phyloP scores from a whole-genome alignment of 2,329 filamentous ascomycete genomes.

The Calonectria hawksworthii region DNA sequence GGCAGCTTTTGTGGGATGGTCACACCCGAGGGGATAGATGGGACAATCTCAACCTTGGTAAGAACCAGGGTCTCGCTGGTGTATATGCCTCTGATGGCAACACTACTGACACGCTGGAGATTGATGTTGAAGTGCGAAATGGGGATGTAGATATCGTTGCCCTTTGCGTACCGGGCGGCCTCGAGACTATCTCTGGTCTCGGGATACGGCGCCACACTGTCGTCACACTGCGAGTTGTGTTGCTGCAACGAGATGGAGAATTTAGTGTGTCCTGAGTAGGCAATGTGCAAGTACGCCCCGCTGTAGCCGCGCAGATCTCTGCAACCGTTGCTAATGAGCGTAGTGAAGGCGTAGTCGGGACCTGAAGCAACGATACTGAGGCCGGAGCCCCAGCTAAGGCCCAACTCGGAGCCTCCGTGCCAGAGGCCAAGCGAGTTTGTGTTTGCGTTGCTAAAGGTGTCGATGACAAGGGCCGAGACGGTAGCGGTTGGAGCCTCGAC shows the following conservation, averaged over 20 bases:
- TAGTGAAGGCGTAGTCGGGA: constrained; percentile 71
- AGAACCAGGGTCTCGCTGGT: constrained; percentile 64
- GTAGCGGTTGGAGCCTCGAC: constrained; percentile 64
- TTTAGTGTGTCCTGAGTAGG: constrained; percentile 71
- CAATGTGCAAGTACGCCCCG: constrained; percentile 74
- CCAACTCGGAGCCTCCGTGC: constrained; percentile 76
- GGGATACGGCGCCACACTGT: constrained; percentile 69
- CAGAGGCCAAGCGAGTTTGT: constrained; percentile 74
- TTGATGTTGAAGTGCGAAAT: constrained; percentile 76
- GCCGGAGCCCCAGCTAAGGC: constrained; percentile 63
- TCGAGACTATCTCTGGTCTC: constrained; percentile 78
- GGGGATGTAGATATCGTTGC: constrained; percentile 75
- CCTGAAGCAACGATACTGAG: constrained; percentile 58
- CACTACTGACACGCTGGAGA: constrained; percentile 66
- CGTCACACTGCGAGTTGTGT: constrained; percentile 73
- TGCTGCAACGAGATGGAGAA: constrained; percentile 77
- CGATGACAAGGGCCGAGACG: constrained; percentile 68
- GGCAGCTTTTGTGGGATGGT: constrained; percentile 71
- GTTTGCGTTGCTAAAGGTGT: constrained; percentile 67
- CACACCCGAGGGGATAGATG: constrained; percentile 64
- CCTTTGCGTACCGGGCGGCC: constrained; percentile 68
- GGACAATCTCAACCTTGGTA: constrained; percentile 72
- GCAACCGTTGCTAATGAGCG: constrained; percentile 61
- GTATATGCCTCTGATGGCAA: constrained; percentile 77
- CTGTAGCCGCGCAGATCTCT: constrained; percentile 68